Evolutionary conservation across 2,329 filamentous ascomycete genomes (phyloP).

Genomic region (Biscogniauxia sp.): DNA sequence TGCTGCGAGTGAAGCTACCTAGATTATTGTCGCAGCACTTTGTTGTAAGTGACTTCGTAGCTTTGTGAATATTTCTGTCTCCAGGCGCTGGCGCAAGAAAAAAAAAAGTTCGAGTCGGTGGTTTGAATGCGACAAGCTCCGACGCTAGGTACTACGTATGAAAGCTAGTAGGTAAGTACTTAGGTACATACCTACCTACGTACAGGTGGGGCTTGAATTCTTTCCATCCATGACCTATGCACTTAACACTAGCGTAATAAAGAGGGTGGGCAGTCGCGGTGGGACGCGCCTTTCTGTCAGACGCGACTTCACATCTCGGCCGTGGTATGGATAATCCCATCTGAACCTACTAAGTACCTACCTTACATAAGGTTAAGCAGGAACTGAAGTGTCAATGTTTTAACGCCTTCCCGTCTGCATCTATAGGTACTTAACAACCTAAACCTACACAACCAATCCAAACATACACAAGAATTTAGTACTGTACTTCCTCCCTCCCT

Average conservation of each 20-base stretch:
- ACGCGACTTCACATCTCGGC: slow-evolving; percentile 10
- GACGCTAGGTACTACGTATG: too few species aligned
- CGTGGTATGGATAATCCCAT: too few species aligned
- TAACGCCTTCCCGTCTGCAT: too few species aligned
- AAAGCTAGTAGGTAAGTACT: slow-evolving; percentile 1
- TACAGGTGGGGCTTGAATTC: slow-evolving; percentile 1
- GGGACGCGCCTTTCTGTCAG: slow-evolving; percentile 9
- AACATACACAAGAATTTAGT: too few species aligned
- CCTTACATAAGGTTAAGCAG: too few species aligned
- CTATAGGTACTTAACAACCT: too few species aligned
- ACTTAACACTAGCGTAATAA: neutral
- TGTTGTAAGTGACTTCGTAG: neutral
- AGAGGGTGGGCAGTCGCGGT: slow-evolving; percentile 12
- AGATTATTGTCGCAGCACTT: neutral
- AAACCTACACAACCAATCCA: too few species aligned
- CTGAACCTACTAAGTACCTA: too few species aligned
- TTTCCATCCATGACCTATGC: slow-evolving; percentile 10
- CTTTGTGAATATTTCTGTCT: neutral
- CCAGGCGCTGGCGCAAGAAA: neutral
- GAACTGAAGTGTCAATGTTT: too few species aligned
- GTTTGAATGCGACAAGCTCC: neutral
- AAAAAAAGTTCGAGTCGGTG: neutral
- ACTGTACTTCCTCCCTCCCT: too few species aligned
- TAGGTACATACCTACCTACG: neutral
- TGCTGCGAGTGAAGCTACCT: slow-evolving; percentile 29